A percentile compares a stretch with the other conserved stretches of the same genome.
These are phyloP conservation scores for Pythium monospermum DNA, from an alignment of 352 stramenopile species.

Conservation along the genomic window DNA sequence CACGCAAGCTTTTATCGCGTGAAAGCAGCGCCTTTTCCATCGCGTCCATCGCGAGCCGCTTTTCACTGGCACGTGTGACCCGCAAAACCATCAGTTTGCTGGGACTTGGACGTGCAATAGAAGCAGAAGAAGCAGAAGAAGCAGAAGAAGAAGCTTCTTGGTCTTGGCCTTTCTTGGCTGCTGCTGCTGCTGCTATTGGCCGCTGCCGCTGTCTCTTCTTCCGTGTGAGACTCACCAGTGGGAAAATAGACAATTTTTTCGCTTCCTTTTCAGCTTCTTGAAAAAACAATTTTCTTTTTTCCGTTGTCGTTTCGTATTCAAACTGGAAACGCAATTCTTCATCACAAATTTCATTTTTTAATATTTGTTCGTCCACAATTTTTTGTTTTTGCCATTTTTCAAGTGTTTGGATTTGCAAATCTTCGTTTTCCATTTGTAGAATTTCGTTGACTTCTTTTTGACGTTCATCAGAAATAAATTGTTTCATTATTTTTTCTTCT, in stretches of 20 bases:
- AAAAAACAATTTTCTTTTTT: slow-evolving; percentile 16
- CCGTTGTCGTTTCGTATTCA: slow-evolving; percentile 45
- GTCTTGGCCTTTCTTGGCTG: no score
- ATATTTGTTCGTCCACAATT: slow-evolving; percentile 26
- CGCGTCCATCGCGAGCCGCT: slow-evolving; percentile 51
- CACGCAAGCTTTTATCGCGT: slow-evolving; percentile 27
- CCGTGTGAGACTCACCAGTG: slow-evolving; percentile 27
- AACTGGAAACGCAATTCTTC: slow-evolving; percentile 43
- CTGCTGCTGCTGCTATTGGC: no score
- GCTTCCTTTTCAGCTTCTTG: slow-evolving; percentile 31
- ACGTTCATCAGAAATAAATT: slow-evolving; percentile 23
- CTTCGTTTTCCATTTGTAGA: slow-evolving; percentile 39
- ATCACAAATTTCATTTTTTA: slow-evolving; percentile 28
- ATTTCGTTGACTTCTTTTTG: slow-evolving; percentile 22
- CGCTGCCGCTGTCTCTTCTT: no score
- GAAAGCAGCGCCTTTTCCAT: slow-evolving; percentile 41
- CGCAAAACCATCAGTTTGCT: slow-evolving; percentile 43
- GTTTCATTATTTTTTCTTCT: slow-evolving; percentile 29
- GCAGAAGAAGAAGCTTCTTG: no score
- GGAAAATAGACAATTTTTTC: slow-evolving; percentile 23
- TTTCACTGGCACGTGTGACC: slow-evolving; percentile 50
- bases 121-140: no score
- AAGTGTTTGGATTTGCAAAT: slow-evolving; percentile 29
- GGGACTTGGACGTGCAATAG: no score
- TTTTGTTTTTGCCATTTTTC: slow-evolving; percentile 38